A percentile compares a stretch with the other conserved stretches of the same genome.
These are phyloP conservation scores for Galerina marginata DNA, from an alignment of 768 basidiomycete genomes.

Conservation along the genomic window DNA sequence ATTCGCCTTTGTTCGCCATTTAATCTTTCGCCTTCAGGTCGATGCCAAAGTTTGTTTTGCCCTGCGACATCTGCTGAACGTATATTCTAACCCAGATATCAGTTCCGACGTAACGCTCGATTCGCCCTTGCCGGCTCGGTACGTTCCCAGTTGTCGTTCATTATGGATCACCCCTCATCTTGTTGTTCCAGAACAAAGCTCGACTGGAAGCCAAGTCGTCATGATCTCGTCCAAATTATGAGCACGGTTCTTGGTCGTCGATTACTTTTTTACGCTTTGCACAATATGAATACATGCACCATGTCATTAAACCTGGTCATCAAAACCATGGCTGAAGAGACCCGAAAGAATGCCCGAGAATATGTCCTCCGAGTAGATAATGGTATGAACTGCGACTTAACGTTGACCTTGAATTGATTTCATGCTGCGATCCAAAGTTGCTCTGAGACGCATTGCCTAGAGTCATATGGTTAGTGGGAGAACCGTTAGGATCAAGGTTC, in stretches of 20 bases:
- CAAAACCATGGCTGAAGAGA: background rate
- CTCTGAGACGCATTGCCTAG: conserved; percentile 73
- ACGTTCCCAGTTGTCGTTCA: conserved; percentile 33
- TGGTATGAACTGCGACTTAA: conserved; percentile 11
- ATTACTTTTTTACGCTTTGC: conserved; percentile 6
- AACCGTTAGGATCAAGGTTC: background rate
- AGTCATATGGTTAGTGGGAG: background rate
- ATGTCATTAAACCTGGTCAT: background rate
- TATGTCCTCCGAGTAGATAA: conserved; percentile 3
- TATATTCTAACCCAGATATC: conserved; percentile 19
- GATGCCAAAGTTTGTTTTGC: conserved; percentile 70
- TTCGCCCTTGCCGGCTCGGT: conserved; percentile 79
- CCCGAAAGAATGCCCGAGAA: background rate
- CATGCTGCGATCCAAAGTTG: conserved; percentile 62
- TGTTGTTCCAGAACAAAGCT: conserved; percentile 60
- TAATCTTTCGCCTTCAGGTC: conserved; percentile 51
- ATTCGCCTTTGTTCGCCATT: conserved; percentile 11
- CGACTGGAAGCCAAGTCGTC: conserved; percentile 59
- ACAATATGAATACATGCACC: conserved; percentile 3
- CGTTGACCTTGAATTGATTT: conserved; percentile 41
- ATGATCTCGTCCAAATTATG: conserved; percentile 20
- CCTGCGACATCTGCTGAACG: conserved; percentile 4
- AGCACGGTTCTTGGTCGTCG: conserved; percentile 1
- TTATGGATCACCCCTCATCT: conserved; percentile 10
- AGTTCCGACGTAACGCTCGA: conserved; percentile 88